Base-by-base conservation (phyloP, 495 filamentous ascomycete genomes). In the Neurospora sp. region DNA sequence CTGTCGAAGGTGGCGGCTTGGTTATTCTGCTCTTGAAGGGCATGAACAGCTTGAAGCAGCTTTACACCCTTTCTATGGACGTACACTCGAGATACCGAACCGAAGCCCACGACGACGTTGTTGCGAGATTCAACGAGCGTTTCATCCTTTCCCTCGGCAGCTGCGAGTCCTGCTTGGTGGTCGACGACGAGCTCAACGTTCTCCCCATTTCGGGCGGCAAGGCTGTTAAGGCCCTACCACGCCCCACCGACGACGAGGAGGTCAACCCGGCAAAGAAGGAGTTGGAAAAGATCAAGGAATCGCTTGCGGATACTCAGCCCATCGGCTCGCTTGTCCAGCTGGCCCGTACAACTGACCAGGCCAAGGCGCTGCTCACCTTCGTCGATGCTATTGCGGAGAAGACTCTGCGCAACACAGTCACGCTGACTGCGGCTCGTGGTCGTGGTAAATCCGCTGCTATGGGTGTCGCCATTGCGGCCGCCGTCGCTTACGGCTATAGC, bases 51-150 rank as follows among this genome's bases (percentile, higher is more conserved):
- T 83, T 99, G 83, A 97, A 98, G 82, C 94, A 99, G 82, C 88
- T 99, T 0, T 99, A 98, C 82, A 97, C 95, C 4, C 80, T 99
- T 77, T 94, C 94, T 38, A 99, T 99, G 96, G 96, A 98, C 80
- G 91, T 98, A 59, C 96, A 99, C 82, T 94, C 96, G 35, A 87
- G 96, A 79, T 99, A 98, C 83, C 87, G 96, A 72, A 99, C 96
- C 45, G 96, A 99, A 80, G 96, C 96, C 7, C 94, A 98, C 80
- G 92, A 91, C 71, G 96, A 99, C 82, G 96, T 99, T 69, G 89
- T 93, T 61, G 96, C 96, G 44, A 89, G 96, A 70, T 99, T 99
- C 87, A 99, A 98, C 82, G 96, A 98, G 83, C 90, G 96, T 8
- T 99, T 99, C 78, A 93, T 99, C 59, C 85, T 99, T 69, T 98